These are phyloP conservation scores for Pichia paraexigua DNA, from an alignment of 805 yeast species.

Conservation along the genomic window DNA sequence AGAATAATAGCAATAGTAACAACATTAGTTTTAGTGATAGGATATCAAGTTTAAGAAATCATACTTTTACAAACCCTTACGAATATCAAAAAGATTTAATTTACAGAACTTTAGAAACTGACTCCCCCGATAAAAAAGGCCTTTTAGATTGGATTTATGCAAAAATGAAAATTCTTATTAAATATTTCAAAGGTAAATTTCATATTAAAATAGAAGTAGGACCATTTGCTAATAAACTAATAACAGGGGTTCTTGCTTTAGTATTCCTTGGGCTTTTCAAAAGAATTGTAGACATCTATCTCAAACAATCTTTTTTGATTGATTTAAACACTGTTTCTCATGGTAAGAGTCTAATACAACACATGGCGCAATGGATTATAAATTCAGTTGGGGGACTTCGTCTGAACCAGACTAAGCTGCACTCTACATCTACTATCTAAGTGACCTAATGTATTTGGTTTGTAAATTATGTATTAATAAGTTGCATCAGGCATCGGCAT, in stretches of 20 bases:
- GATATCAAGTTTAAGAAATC: neutral
- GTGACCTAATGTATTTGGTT: too few species aligned
- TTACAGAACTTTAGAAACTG: neutral
- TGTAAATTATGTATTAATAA: too few species aligned
- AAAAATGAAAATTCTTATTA: neutral
- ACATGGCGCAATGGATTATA: neutral
- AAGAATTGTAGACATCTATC: neutral
- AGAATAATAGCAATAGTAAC: neutral
- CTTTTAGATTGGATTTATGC: neutral
- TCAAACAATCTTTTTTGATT: neutral
- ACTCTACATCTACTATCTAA: neutral
- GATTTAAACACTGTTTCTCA: neutral
- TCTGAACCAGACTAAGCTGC: neutral
- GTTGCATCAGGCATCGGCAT: too few species aligned
- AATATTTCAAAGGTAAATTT: neutral
- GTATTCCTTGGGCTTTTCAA: neutral
- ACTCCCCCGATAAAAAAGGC: neutral
- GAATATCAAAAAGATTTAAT: neutral
- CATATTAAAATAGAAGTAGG: neutral
- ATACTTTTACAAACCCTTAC: neutral
- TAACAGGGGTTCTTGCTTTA: neutral
- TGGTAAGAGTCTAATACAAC: neutral
- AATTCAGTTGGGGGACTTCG: neutral
- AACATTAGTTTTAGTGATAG: neutral
- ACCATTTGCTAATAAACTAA: neutral